Percentiles rank a stretch among this genome's conserved stretches.
These are phyloP conservation scores for Microbotryum saponariae DNA, from an alignment of 1,284 basidiomycete genomes.

Conservation along the genomic window DNA sequence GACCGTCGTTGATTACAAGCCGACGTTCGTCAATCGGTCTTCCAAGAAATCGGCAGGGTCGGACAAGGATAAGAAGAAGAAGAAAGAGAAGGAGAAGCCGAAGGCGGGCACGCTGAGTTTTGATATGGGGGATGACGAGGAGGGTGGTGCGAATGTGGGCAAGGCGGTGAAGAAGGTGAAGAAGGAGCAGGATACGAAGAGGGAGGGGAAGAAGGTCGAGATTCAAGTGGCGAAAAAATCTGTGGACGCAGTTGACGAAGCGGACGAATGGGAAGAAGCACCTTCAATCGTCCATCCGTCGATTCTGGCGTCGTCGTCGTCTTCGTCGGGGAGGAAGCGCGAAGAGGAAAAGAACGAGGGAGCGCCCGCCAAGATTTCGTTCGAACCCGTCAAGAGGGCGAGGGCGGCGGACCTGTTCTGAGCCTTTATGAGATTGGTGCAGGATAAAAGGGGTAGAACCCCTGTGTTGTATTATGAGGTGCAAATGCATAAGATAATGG, in stretches of 20 bases:
- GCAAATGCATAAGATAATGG: no score
- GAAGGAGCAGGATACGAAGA: slow-evolving; percentile 31
- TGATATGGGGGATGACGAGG: slow-evolving; percentile 39
- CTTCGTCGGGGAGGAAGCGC: slow-evolving; percentile 15
- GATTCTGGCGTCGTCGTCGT: slow-evolving; percentile 1
- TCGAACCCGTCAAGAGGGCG: slow-evolving; percentile 11
- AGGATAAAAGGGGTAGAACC: no score
- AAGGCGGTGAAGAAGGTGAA: slow-evolving; percentile 39
- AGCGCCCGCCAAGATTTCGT: no score
- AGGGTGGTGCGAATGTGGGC: slow-evolving; percentile 44
- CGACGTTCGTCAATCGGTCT: slow-evolving; percentile 57
- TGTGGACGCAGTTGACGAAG: slow-evolving; percentile 35
- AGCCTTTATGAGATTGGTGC: background rate
- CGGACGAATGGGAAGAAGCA: slow-evolving; percentile 45
- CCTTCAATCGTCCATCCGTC: slow-evolving; percentile 16
- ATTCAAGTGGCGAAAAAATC: slow-evolving; percentile 29
- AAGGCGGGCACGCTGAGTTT: slow-evolving; percentile 38
- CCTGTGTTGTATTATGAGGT: no score
- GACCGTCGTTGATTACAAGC: slow-evolving; percentile 55
- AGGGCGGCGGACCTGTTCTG: slow-evolving; percentile 27
- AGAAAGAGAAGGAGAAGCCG: slow-evolving; percentile 45
- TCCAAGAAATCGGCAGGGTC: slow-evolving; percentile 10
- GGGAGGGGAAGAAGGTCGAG: slow-evolving; percentile 38
- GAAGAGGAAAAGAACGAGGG: slow-evolving; percentile 38
- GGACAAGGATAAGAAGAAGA: slow-evolving; percentile 15